These are phyloP conservation scores for Microdochium bolleyi DNA, from an alignment of 2,329 filamentous ascomycete species.

Conservation along the genomic window DNA sequence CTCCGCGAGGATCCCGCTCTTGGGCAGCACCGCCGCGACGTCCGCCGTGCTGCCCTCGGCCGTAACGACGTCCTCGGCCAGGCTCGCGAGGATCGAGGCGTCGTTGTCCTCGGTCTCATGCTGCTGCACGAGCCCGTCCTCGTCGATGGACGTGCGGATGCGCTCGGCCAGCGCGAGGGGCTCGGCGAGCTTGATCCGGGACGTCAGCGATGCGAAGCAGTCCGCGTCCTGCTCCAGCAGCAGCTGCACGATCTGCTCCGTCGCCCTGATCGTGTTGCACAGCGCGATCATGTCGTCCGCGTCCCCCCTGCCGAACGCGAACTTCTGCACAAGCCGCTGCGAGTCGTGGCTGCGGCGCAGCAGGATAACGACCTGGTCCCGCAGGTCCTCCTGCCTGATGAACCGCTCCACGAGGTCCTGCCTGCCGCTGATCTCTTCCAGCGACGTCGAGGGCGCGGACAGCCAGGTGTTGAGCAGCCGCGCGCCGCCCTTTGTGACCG, in stretches of 20 bases:
- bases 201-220: slow-evolving; percentile 14
- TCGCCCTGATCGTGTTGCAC: slow-evolving; percentile 71
- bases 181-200: slow-evolving; percentile 56
- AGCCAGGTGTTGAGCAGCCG: slow-evolving; percentile 78
- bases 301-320: slow-evolving; percentile 85
- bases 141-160: slow-evolving; percentile 78
- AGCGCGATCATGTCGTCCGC: slow-evolving; percentile 83
- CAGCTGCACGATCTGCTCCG: slow-evolving; percentile 53
- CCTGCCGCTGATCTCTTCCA: slow-evolving; percentile 68
- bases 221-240: slow-evolving; percentile 21
- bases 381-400: slow-evolving; percentile 55
- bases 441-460: slow-evolving; percentile 84
- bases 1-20: slow-evolving; percentile 18
- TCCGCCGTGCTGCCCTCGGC: slow-evolving; percentile 56
- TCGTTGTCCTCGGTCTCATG: slow-evolving; percentile 71
- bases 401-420: slow-evolving; percentile 77
- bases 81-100: slow-evolving; percentile 59
- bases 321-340: slow-evolving; percentile 86
- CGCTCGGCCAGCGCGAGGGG: slow-evolving; percentile 60
- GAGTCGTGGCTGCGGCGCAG: slow-evolving; percentile 76
- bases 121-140: slow-evolving; percentile 77
- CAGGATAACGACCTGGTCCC: slow-evolving; percentile 60
- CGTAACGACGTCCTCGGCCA: slow-evolving; percentile 65
- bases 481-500: slow-evolving; percentile 85
- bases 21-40: slow-evolving; percentile 45